Conservation (phyloP, 441 rosid genomes). For the Adansonia madagascariensis region DNA sequence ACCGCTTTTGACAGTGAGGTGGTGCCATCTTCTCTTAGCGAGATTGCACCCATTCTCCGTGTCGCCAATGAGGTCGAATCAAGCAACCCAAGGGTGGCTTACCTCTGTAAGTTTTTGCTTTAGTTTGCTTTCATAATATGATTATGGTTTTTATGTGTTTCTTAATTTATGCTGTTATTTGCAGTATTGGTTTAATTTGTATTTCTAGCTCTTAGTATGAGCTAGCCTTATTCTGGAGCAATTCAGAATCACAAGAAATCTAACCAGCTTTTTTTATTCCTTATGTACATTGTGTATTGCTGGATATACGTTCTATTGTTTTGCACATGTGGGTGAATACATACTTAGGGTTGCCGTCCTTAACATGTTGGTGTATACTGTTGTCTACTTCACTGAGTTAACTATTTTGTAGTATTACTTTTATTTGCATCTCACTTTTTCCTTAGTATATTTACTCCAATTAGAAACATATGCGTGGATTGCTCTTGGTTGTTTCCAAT, state of each 20-base stretch:
- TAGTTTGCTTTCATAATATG: neutral
- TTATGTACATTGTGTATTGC: neutral
- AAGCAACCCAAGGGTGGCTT: constrained; percentile 92
- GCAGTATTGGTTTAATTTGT: neutral
- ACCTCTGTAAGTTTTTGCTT: constrained; percentile 73
- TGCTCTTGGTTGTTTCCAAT: neutral
- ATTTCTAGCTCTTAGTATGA: neutral
- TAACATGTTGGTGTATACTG: neutral
- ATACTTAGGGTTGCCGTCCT: neutral
- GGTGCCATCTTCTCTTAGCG: constrained; percentile 90
- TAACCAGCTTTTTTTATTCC: neutral
- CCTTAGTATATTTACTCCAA: neutral
- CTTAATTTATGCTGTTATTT: neutral
- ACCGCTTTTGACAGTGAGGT: constrained; percentile 89
- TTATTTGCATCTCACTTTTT: neutral
- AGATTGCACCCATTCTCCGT: constrained; percentile 98
- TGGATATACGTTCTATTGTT: neutral
- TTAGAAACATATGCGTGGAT: neutral
- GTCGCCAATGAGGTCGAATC: constrained; percentile 98
- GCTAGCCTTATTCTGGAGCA: neutral
- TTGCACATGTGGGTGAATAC: constrained; percentile 1
- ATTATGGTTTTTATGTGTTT: neutral
- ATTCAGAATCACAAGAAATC: neutral
- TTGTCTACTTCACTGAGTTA: neutral
- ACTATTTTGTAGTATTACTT: neutral